These are phyloP conservation scores for Metarhizium robertsii DNA, from an alignment of 2,329 filamentous ascomycete genomes.

Conservation along the genomic window DNA sequence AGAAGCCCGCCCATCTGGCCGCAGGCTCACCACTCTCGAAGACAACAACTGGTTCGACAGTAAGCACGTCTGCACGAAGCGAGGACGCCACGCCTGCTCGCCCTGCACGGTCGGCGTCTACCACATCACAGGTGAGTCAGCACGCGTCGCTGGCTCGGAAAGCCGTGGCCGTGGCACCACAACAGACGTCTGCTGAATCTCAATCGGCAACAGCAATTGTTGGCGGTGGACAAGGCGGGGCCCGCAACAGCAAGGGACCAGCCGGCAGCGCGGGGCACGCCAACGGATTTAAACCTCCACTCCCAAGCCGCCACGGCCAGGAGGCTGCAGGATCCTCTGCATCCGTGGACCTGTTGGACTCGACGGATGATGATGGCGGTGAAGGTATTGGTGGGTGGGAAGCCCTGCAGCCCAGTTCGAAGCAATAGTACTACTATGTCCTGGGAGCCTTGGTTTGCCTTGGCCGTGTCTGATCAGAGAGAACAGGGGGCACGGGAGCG, in stretches of 20 bases:
- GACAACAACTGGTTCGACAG: constrained; percentile 9
- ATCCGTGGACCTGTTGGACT: constrained; percentile 32
- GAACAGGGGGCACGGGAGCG: neutral
- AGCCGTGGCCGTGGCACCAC: constrained; percentile 1
- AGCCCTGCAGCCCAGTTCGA: constrained; percentile 39
- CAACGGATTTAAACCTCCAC: constrained; percentile 4
- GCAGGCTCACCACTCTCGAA: constrained; percentile 17
- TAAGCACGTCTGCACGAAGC: constrained; percentile 6
- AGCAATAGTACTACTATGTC: constrained; percentile 6
- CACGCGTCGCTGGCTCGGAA: constrained; percentile 1
- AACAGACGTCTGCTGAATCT: neutral
- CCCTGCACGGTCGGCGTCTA: constrained; percentile 6
- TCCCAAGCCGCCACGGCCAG: constrained; percentile 1
- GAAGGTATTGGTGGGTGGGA: constrained; percentile 45
- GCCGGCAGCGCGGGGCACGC: constrained; percentile 10
- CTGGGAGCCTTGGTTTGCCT: neutral
- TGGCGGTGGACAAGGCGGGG: constrained; percentile 7
- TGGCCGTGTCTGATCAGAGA: neutral
- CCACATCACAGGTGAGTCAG: neutral
- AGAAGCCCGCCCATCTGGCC: constrained; percentile 50
- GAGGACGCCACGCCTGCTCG: constrained; percentile 12
- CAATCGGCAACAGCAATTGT: neutral
- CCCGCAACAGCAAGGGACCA: constrained; percentile 14
- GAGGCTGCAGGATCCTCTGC: constrained; percentile 5
- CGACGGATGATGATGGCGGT: constrained; percentile 32